A percentile compares a stretch with the other conserved stretches of the same genome.
phyloP scores from a whole-genome alignment of 2,329 filamentous ascomycete genomes.

The Paracoccidioides brasiliensis region DNA sequence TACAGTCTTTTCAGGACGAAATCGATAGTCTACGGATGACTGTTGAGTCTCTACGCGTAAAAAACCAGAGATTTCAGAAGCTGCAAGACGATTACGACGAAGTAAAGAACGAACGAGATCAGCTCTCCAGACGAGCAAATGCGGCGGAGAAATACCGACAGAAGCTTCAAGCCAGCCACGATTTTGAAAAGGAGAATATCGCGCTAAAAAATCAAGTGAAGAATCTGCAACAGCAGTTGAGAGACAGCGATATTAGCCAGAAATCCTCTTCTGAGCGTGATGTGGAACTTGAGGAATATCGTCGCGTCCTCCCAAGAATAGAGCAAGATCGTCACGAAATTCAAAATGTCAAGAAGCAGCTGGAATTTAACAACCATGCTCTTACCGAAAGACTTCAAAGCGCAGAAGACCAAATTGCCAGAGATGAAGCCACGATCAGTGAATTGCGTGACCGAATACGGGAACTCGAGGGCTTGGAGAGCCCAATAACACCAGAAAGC shows the following conservation, averaged over 20 bases:
- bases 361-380: conserved; percentile 37
- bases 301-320: conserved; percentile 33
- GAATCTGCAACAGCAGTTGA: conserved; percentile 35
- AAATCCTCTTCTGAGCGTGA: conserved; percentile 28
- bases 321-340: conserved; percentile 37
- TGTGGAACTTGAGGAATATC: conserved; percentile 32
- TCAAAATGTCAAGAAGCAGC: conserved; percentile 35
- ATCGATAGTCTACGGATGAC: conserved; percentile 33
- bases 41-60: conserved; percentile 32
- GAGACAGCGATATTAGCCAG: conserved; percentile 31
- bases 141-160: conserved; percentile 38
- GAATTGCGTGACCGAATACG: conserved; percentile 31
- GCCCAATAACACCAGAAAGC: conserved; percentile 26
- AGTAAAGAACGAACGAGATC: conserved; percentile 35
- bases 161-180: conserved; percentile 37
- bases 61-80: conserved; percentile 34
- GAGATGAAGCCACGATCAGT: conserved; percentile 30
- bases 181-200: conserved; percentile 37
- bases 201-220: conserved; percentile 34
- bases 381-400: conserved; percentile 32
- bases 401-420: conserved; percentile 30
- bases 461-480: conserved; percentile 30
- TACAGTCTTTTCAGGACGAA: conserved; percentile 40
- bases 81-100: conserved; percentile 39
- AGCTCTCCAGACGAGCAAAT: conserved; percentile 36